Evolutionary conservation across 352 stramenopile genomes (phyloP).

Genomic region (Saprolegnia diclina): DNA sequence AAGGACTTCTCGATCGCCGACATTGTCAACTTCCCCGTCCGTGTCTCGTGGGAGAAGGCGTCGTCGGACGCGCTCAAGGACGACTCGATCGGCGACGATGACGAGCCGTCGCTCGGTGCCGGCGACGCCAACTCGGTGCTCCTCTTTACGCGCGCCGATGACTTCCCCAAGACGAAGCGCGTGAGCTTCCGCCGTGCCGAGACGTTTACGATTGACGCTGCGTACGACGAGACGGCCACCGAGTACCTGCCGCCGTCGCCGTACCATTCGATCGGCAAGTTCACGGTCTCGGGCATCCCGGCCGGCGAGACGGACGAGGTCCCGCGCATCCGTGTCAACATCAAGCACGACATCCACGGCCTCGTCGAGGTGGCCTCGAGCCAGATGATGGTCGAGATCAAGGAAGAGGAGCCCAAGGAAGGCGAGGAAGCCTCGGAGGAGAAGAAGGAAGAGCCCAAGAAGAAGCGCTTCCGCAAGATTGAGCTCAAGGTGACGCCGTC

Average conservation of each 20-base stretch:
- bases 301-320: conserved; percentile 69
- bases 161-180: conserved; percentile 96
- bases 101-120: conserved; percentile 75
- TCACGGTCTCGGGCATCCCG: conserved; percentile 88
- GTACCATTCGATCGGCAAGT: conserved; percentile 83
- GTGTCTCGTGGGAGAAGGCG: conserved; percentile 89
- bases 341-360: conserved; percentile 96
- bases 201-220: conserved; percentile 89
- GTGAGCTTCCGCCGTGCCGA: conserved; percentile 92
- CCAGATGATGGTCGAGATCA: conserved; percentile 97
- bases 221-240: conserved; percentile 83
- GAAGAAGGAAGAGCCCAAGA: conserved; percentile 70
- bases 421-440: conserved; percentile 48
- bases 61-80: conserved; percentile 40
- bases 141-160: conserved; percentile 94
- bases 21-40: conserved; percentile 88
- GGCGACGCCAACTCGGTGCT: conserved; percentile 83
- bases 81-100: conserved; percentile 74
- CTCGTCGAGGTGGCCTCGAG: conserved; percentile 93
- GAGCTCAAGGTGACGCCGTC: conserved; percentile 67
- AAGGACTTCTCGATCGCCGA: conserved; percentile 89
- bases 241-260: conserved; percentile 63
- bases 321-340: conserved; percentile 94
- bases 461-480: conserved; percentile 94
- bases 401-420: conserved; percentile 67